Evolutionary conservation across 371 early-diverging fungal genomes (phyloP).

Genomic region (Capniomyces stellatus): DNA sequence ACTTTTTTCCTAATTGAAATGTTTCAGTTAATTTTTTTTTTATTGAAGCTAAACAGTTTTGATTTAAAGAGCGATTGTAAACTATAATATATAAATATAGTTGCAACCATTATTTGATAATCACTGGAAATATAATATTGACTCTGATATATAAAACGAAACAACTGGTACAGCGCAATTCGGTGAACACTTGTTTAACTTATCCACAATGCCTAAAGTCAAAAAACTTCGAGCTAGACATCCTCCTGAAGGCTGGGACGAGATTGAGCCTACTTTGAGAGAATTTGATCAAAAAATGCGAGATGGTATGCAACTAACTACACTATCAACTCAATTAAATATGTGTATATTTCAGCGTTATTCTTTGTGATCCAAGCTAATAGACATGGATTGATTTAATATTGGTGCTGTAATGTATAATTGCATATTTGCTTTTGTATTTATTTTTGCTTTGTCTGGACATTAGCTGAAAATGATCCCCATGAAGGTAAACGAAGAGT

Average conservation of each 20-base stretch:
- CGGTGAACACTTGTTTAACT: neutral
- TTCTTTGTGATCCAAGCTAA: constrained; percentile 2
- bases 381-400: constrained; percentile 4
- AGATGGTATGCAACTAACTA: constrained; percentile 49
- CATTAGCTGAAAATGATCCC: constrained; percentile 82
- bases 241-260: constrained; percentile 89
- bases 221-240: constrained; percentile 37
- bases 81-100: no score
- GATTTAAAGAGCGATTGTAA: no score
- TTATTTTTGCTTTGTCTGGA: neutral
- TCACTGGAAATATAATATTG: neutral
- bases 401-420: neutral
- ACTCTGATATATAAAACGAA: neutral
- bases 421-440: no score
- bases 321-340: neutral
- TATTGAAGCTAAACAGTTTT: no score
- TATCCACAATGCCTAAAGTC: neutral
- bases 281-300: constrained; percentile 89
- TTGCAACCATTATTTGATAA: no score
- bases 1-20: no score
- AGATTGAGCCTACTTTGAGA: constrained; percentile 80
- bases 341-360: constrained; percentile 1
- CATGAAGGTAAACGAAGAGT: constrained; percentile 87
- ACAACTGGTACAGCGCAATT: neutral
- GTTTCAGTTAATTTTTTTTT: no score